Base-by-base conservation (phyloP, 73 alveolate species). In the Diophrys sp. region DNA sequence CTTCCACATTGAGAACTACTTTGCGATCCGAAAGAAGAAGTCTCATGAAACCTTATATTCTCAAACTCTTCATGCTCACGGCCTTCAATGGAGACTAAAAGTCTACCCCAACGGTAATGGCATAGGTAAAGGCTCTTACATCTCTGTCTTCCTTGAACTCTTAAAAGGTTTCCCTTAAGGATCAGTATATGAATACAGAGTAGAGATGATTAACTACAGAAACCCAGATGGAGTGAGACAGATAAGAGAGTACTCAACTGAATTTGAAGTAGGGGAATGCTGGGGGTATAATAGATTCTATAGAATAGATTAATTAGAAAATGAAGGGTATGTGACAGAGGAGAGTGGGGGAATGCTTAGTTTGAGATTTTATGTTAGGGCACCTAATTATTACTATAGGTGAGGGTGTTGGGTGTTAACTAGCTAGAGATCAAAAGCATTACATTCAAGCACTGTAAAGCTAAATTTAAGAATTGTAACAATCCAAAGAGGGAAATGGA, bases 201-300 rank as follows among this genome's bases (percentile, higher is more conserved):
- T 96, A 25, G 98, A 96, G 83, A 91, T 96, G 98, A 74, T 92
- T 56, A 95, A 93, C 76, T 79, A 81, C 34, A 75, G 73, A 56
- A 90, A 91, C 81, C 93, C 94, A 33, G 79, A 89, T n/a, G n/a
- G n/a, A 23, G 2, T 29, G 66, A 74, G 85, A 31, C 86, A 93
- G 34, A 77, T 84, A 28, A 88, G 97, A 77, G 99, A 96, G 82
- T 96, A 91, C 83, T 72, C 98, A 56, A 90, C 98, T 11, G 98
- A 96, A 74, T 96, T 96, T 80, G 97, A 95, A 70, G 95, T 92
- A 54, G 99, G 99, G 1, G 99, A 96, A 85, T 96, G 99, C 85
- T 96, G 99, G 99, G 99, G 99, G 1, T 96, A 96, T 79, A 95
- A 96, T 83, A 82, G 97, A 62, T 96, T 96, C 79, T 96, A 84